phyloP scores from a whole-genome alignment of 2,329 filamentous ascomycete genomes.

The Fusarium odoratissimum region DNA sequence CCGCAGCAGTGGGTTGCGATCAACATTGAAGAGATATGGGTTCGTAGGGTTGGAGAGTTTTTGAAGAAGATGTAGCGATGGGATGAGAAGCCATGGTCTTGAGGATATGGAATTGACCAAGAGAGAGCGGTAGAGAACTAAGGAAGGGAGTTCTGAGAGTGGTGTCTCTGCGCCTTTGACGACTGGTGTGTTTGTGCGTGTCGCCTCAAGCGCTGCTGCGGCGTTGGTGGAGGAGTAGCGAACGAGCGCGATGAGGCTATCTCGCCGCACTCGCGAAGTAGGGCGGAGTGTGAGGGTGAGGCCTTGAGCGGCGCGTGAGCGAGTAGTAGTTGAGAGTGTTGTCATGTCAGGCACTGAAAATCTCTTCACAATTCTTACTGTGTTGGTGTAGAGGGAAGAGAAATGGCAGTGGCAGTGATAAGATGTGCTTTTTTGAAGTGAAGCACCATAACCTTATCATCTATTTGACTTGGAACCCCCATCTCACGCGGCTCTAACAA shows the following conservation, averaged over 20 bases:
- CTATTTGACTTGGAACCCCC: conserved; percentile 13
- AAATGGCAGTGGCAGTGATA: neutral
- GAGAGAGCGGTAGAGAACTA: conserved; percentile 54
- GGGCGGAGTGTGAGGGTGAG: conserved; percentile 12
- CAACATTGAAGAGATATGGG: conserved; percentile 56
- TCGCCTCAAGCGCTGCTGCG: conserved; percentile 18
- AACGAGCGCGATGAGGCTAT: conserved; percentile 3
- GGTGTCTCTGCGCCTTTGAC: conserved; percentile 26
- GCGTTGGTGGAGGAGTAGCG: conserved; percentile 20
- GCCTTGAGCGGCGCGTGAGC: conserved; percentile 26
- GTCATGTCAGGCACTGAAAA: conserved; percentile 19
- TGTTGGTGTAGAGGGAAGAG: neutral
- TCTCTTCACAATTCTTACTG: neutral
- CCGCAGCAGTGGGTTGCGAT: conserved; percentile 61
- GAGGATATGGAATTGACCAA: conserved; percentile 60
- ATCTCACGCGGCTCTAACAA: neutral
- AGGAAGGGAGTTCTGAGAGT: conserved; percentile 48
- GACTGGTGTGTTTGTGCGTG: conserved; percentile 14
- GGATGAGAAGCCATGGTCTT: conserved; percentile 54
- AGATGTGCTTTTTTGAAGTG: neutral
- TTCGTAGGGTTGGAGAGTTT: conserved; percentile 50
- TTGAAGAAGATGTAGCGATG: conserved; percentile 52
- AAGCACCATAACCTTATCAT: conserved; percentile 22
- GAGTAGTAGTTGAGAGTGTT: conserved; percentile 23
- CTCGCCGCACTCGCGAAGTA: conserved; percentile 1